Percentiles rank a stretch among this genome's conserved stretches.
Conservation (phyloP, 2,329 filamentous ascomycete genomes). For the Aspergillus bombycis region DNA sequence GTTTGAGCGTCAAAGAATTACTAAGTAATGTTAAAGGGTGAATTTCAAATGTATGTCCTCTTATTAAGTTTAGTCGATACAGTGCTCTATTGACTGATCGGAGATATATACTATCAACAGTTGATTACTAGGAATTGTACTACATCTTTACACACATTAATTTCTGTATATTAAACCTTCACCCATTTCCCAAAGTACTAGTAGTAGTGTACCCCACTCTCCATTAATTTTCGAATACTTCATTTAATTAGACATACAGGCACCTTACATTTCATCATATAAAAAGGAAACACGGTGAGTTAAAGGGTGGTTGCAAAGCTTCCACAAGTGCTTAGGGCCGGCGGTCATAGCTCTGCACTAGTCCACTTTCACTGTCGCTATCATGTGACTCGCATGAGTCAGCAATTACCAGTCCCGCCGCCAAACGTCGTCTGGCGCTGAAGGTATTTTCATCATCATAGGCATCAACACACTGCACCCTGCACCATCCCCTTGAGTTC, state of each 20-base stretch:
- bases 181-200: neutral
- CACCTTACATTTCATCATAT: neutral
- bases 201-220: neutral
- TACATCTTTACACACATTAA: too few relatives aligned
- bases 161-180: neutral
- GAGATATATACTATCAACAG: neutral
- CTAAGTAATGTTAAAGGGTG: neutral
- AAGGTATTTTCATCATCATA: slow-evolving; percentile 16
- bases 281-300: neutral
- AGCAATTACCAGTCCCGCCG: neutral
- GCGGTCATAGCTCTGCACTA: neutral
- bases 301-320: neutral
- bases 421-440: slow-evolving; percentile 23
- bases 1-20: neutral
- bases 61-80: neutral
- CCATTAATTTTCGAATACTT: neutral
- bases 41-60: neutral
- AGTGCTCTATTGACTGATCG: neutral
- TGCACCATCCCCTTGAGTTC: slow-evolving; percentile 28
- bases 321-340: neutral
- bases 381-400: neutral
- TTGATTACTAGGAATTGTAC: too few relatives aligned
- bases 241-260: neutral
- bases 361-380: neutral
- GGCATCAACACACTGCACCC: slow-evolving; percentile 23